Base-by-base conservation (phyloP, 169 alveolate genomes). In the Eimeria acervulina region DNA sequence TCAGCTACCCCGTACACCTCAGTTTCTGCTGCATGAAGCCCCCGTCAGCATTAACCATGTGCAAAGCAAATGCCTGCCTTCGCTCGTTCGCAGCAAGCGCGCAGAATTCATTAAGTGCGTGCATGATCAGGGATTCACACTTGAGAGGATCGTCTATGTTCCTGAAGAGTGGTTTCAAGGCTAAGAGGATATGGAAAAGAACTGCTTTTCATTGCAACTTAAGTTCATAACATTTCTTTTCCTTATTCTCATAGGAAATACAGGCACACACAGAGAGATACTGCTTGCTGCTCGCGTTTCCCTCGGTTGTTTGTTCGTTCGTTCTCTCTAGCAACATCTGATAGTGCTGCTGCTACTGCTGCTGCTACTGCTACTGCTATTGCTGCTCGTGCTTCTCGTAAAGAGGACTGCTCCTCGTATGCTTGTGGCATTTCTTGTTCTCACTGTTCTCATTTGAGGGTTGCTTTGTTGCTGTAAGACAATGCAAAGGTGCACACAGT, bases 111-210 rank as follows among this genome's bases (percentile, higher is more conserved):
- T 81, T 47, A 81, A 81, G 28, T 81, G 90, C 33, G 70, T 81
- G 31, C 90, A 81, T 19, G 70, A 42, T 4, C 90, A 81, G 28
- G 90, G 90, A 17, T 81, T 81, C 47, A 81, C 90, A 17, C 70
- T 81, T 33, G 90, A 81, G 23, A 42, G 90, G 26, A 81, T 81
- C 17, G 90, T 81, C 26, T 42, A 81, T 17, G 70, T 81, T 33
- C 90, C 90, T 1, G 72, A 81, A 8, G 90, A 81, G 28, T 81
- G 90, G 90, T 44, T 47, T 19, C 63, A 81, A 21, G 90, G 90
- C 19, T 81, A 28, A 51, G 59, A 12, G 15, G 15, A 17, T 51
- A 10, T 0, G 15, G 59, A 17, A 17, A 51, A 12, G 0, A 10
- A 51, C 7, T 10, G 7, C 59, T 12, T 12, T 17, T 17, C 59